These are phyloP conservation scores for Rhododendron williamsianum DNA, from an alignment of 148 eudicot genomes.

Conservation along the genomic window DNA sequence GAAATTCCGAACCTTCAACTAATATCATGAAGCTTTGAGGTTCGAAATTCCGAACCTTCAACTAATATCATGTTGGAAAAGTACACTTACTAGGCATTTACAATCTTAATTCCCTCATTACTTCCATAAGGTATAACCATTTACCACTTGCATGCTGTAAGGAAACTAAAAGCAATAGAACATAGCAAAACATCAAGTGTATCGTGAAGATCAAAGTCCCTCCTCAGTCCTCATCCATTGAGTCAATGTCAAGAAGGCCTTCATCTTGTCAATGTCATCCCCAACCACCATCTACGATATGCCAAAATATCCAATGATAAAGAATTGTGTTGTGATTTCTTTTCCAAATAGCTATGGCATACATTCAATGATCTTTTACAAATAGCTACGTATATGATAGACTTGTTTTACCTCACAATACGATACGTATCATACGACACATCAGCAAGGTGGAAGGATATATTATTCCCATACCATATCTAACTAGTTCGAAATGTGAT, in stretches of 20 bases:
- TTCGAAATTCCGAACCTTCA: background rate
- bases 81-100: background rate
- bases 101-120: background rate
- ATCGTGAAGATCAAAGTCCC: background rate
- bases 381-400: background rate
- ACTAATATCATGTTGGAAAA: background rate
- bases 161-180: background rate
- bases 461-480: background rate
- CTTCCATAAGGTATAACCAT: background rate
- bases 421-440: background rate
- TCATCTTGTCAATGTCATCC: background rate
- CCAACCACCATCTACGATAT: background rate
- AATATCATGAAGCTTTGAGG: background rate
- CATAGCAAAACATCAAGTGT: background rate
- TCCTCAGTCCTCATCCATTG: background rate
- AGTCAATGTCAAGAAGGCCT: background rate
- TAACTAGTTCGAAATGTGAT: background rate
- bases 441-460: background rate
- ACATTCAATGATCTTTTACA: background rate
- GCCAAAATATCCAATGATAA: background rate
- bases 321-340: background rate
- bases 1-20: background rate
- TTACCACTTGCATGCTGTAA: background rate
- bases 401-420: background rate
- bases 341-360: background rate